phyloP scores from a whole-genome alignment of 1,284 basidiomycete species.

The Heliocybe sulcata region DNA sequence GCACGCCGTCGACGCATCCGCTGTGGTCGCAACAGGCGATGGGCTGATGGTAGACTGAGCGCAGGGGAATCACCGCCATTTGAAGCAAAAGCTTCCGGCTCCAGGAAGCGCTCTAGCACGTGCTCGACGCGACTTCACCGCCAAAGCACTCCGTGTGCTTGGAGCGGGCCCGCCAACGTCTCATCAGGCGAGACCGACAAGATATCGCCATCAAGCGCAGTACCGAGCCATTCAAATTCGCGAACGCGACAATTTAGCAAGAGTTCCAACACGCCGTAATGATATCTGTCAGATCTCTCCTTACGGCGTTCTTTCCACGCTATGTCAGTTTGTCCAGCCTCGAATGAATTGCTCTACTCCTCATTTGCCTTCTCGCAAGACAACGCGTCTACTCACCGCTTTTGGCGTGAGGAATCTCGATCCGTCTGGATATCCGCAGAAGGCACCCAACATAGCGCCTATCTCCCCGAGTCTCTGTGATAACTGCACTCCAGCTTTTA shows the following conservation, averaged over 20 bases:
- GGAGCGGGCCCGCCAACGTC: neutral
- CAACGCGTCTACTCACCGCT: slow-evolving; percentile 1
- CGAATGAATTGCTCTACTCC: neutral
- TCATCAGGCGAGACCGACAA: neutral
- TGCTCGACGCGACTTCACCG: neutral
- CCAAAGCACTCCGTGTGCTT: neutral
- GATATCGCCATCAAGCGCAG: neutral
- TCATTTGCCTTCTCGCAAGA: neutral
- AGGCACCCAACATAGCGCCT: neutral
- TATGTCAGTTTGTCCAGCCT: neutral
- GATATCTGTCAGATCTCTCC: neutral
- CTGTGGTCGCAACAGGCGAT: too few relatives aligned
- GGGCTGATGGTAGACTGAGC: too few relatives aligned
- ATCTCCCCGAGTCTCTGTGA: neutral
- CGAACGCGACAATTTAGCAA: neutral
- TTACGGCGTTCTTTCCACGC: neutral
- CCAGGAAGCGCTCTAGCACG: neutral
- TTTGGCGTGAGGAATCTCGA: neutral
- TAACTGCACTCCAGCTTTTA: neutral
- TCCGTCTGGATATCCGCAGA: neutral
- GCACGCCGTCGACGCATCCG: too few relatives aligned
- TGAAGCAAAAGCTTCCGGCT: neutral
- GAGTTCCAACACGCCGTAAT: neutral
- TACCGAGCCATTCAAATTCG: neutral
- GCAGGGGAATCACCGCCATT: too few relatives aligned